Evolutionary conservation across 345 rosid species (phyloP).

Genomic region (Ceriops zippeliana): DNA sequence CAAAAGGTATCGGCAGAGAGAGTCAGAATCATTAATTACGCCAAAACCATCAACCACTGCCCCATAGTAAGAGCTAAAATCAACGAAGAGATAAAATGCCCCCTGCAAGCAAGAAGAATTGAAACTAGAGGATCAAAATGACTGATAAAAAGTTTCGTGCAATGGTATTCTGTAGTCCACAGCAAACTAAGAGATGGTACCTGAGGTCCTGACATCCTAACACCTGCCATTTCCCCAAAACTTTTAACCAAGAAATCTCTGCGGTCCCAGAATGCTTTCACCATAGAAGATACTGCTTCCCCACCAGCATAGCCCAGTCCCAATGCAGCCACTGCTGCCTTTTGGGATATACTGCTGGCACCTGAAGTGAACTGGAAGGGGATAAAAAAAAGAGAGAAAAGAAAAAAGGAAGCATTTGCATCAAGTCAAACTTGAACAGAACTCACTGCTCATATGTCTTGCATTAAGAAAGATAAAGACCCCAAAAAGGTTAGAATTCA

Average conservation of each 20-base stretch:
- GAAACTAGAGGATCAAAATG: not conserved
- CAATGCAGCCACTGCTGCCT: conserved; percentile 86
- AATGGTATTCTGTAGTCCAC: not conserved
- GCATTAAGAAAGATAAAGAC: not conserved
- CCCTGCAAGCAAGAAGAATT: conserved; percentile 50
- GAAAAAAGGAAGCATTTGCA: not conserved
- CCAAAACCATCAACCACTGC: conserved; percentile 76
- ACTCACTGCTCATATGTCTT: not conserved
- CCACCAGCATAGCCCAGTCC: conserved; percentile 97
- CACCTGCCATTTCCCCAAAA: conserved; percentile 73
- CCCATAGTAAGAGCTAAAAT: conserved; percentile 83
- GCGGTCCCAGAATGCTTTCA: conserved; percentile 81
- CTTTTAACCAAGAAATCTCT: conserved; percentile 83
- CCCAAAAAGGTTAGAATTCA: no score
- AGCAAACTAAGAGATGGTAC: conserved; percentile 27
- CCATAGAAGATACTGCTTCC: conserved; percentile 77
- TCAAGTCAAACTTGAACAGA: conserved; percentile 10
- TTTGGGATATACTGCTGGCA: conserved; percentile 87
- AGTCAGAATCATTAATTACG: conserved; percentile 50
- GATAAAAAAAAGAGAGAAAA: not conserved
- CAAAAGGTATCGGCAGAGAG: conserved; percentile 62
- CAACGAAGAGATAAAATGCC: conserved; percentile 88
- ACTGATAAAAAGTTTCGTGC: not conserved
- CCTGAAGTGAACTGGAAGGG: conserved; percentile 69
- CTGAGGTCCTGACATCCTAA: conserved; percentile 86